phyloP scores from a whole-genome alignment of 345 rosid genomes.

The Brassica nigra region DNA sequence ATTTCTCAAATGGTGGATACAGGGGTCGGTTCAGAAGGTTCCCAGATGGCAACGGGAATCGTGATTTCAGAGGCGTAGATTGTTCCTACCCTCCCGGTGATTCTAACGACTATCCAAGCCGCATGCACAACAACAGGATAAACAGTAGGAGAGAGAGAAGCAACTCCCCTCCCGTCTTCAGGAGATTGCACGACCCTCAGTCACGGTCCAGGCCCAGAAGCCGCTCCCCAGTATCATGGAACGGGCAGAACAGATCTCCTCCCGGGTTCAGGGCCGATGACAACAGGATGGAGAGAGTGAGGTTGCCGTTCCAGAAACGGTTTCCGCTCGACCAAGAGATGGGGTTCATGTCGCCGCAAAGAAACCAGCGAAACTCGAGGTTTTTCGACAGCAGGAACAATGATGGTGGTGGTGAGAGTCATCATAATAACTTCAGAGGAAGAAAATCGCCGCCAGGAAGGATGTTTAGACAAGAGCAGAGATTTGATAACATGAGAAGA shows the following conservation, averaged over 20 bases:
- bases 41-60: slow-evolving; percentile 25
- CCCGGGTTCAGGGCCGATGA: slow-evolving; percentile 10
- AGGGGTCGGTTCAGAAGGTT: slow-evolving; percentile 51
- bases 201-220: slow-evolving; percentile 58
- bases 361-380: slow-evolving; percentile 11
- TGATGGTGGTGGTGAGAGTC: neutral
- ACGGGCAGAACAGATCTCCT: slow-evolving; percentile 53
- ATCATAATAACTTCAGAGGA: neutral
- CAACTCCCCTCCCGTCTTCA: slow-evolving; percentile 51
- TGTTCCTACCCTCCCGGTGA: slow-evolving; percentile 27
- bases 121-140: slow-evolving; percentile 21
- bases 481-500: neutral
- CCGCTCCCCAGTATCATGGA: slow-evolving; percentile 53
- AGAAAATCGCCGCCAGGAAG: slow-evolving; percentile 7
- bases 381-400: neutral
- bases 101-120: slow-evolving; percentile 36
- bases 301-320: slow-evolving; percentile 15
- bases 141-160: slow-evolving; percentile 55
- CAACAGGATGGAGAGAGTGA: slow-evolving; percentile 16
- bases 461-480: slow-evolving; percentile 7
- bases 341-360: slow-evolving; percentile 8
- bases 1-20: slow-evolving; percentile 41
- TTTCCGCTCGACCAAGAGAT: slow-evolving; percentile 5
- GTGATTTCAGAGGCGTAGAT: slow-evolving; percentile 20
- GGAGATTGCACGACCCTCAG: slow-evolving; percentile 40